Conservation (phyloP, 2,329 filamentous ascomycete genomes). For the Phaeomoniella chlamydospora region DNA sequence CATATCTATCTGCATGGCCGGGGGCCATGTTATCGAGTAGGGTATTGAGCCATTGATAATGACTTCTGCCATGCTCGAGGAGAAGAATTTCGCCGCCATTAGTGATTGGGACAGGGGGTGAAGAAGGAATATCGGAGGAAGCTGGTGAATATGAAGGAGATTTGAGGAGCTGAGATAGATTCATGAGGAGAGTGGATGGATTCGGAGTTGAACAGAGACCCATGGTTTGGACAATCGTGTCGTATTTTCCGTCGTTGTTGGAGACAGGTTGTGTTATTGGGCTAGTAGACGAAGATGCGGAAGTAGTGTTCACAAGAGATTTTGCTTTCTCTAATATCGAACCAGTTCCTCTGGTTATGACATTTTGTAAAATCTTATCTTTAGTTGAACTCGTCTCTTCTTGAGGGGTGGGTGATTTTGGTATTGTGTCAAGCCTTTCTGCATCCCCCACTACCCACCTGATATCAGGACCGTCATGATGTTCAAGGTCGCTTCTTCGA, state of each 20-base stretch:
- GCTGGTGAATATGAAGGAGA: too few relatives aligned
- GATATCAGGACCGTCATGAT: conserved; percentile 3
- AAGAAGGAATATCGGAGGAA: background rate
- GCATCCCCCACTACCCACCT: background rate
- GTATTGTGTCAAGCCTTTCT: background rate
- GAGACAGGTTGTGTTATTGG: too few relatives aligned
- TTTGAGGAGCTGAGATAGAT: conserved; percentile 30
- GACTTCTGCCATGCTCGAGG: conserved; percentile 32
- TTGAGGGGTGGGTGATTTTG: background rate
- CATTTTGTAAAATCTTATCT: background rate
- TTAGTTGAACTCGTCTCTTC: too few relatives aligned
- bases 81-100: conserved; percentile 27
- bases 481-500: conserved; percentile 8
- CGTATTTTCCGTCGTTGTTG: too few relatives aligned
- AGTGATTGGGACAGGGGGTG: background rate
- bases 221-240: too few relatives aligned
- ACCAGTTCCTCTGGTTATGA: background rate
- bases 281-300: background rate
- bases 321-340: background rate
- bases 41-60: conserved; percentile 30
- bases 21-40: conserved; percentile 31
- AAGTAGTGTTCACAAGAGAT: background rate
- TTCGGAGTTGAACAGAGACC: background rate
- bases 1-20: conserved; percentile 32
- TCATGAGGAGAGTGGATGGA: conserved; percentile 28